Base-by-base conservation (phyloP, 2,329 filamentous ascomycete genomes). In the Chalara sp. region DNA sequence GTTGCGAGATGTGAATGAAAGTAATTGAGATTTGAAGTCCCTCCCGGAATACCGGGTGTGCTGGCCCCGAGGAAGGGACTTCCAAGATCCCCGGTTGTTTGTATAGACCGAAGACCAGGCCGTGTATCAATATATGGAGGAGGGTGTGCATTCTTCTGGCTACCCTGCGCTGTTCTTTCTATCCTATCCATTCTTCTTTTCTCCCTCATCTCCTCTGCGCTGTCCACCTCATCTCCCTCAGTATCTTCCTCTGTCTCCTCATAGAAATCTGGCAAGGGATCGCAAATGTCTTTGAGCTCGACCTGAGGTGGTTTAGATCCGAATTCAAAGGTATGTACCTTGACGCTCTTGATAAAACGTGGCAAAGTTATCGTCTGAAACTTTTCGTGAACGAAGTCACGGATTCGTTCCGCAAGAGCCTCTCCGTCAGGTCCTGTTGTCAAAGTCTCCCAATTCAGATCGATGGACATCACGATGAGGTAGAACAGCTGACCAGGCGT, bases 231-330 rank as follows among this genome's bases (percentile, higher is more conserved):
- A 3, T 72, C 71, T 2, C 76, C 78, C 37, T 74, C 77, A 39
- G 79, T 78, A 28, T 79, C 78, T 53, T 86, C 85, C 37, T 83
- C 73, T 30, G 87, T 82, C 59, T 88, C 84, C 61, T 96, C 93
- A 73, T 99, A 99, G 65, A 99, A 99, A 63, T 99, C 93, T 1
- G 90, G 85, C 52, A 97, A 78, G 2, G 93, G 93, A 66, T 99
- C 91, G 61, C 92, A 95, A 54, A 99, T 91, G 68, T 97, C 93
- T 70, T 96, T 97, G 63, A 99, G 84, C 65, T 95, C 89, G 41
- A 99, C 80, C 60, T 87, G 80, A 1, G 93, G 93, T 39, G 87
- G 77, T 46, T 92, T 83, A 31, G 76, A 81, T 45, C 93, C 93
- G 67, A 99, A 96, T 57, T 92, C 85, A 70, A 99, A 99, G 54